Base-by-base conservation (phyloP, 805 yeast genomes). In the Starmera amethionina region DNA sequence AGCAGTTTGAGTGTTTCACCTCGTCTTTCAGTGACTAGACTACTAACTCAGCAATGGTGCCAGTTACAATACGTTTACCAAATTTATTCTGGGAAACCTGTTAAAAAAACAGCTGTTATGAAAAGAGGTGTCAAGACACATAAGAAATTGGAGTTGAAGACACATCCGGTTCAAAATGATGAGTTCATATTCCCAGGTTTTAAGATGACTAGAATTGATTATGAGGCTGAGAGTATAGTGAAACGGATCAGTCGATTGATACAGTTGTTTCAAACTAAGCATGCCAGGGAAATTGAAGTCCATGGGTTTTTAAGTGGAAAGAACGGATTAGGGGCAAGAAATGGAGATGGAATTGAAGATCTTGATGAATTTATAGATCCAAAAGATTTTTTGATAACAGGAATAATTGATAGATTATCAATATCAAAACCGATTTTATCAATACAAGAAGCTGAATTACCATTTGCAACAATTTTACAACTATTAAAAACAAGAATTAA, bases 31-130 rank as follows among this genome's bases (percentile, higher is more conserved):
- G 87, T 82, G 4, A 79, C 89, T 0, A 71, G 67, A 40, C 54
- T 83, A 8, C 57, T 79, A 10, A 73, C 81, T 0, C 65, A 71
- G 29, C 58, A 68, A 13, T 82, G 87, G 84, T 83, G 93, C 62
- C 90, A 83, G 55, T 58, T 82, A 36, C 60, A 76, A 33, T 66
- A 62, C 15, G 66, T 70, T 43, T 82, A 75, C 52, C 65, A 68
- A 19, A 52, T 76, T 0, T 82, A 72, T 47, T 60, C 79, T 0
- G 67, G 68, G 16, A 60, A 68, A 6, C 58, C 55, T 3, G 49
- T 49, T 3, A 54, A 48, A 29, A 56, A 57, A 18, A 70, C 70
- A 5, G 47, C 44, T 3, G 66, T 70, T 3, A 68, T 80, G 65
- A 41, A 42, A 3, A 46, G 60, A 11, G 90, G 90, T 0, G 52